Base-by-base conservation (phyloP, 768 basidiomycete species). In the Tulasnella sp. region DNA sequence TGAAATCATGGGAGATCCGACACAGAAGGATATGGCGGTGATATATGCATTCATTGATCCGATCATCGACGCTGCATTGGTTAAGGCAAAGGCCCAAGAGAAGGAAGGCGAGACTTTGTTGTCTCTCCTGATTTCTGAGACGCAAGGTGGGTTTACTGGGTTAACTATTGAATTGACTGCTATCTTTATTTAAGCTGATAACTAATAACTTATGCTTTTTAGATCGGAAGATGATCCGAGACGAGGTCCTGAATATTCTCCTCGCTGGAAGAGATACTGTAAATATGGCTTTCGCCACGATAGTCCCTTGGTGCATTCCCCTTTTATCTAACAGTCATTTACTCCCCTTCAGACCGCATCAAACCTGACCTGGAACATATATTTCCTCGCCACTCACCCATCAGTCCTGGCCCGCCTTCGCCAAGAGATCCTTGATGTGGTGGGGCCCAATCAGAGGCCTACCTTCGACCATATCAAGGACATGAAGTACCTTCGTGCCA, bases 261-360 rank as follows among this genome's bases (percentile, higher is more conserved):
- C 73, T 90, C 9, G 88, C 88, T 5, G 78, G 85, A 23, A 72
- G 88, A 58, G 88, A 91, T 70, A 88, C 88, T 27, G 85, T 85
- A 44, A 47, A 79, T 47, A 38, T n/a, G n/a, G 51, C 21, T 27
- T 56, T 23, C 15, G 11, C 5, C 45, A 26, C 8, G 17, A 52
- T 21, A n/a, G n/a, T n/a, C n/a, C n/a, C n/a, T n/a, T n/a, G n/a
- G n/a, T n/a, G n/a, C n/a, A n/a, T n/a, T n/a, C n/a, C n/a, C n/a
- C n/a, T n/a, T n/a, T n/a, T n/a, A n/a, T n/a, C n/a, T n/a, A n/a
- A n/a, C n/a, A n/a, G n/a, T n/a, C n/a, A n/a, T n/a, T n/a, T n/a
- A n/a, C n/a, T n/a, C 38, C 15, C 44, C 52, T 63, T n/a, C n/a
- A 70, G 67, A 78, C 77, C 1, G 78, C 81, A 4, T 70, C 73